Base-by-base conservation (phyloP, 2,329 filamentous ascomycete species). In the Diaporthe ilicicola region DNA sequence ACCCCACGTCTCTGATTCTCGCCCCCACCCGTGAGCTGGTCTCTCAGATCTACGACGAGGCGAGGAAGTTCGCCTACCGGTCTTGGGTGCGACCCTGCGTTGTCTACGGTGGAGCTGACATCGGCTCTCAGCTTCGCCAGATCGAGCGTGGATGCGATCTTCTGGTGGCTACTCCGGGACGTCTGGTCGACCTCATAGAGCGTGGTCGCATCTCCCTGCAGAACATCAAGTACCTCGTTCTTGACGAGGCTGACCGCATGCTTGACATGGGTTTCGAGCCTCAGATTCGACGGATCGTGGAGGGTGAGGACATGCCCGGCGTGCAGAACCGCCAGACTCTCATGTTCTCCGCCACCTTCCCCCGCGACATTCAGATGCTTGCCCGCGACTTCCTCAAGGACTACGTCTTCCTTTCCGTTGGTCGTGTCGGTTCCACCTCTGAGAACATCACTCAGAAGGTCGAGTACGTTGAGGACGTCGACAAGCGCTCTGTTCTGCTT, bases 241-340 rank as follows among this genome's bases (percentile, higher is more conserved):
- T 99, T 69, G 96, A 99, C 78, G 96, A 99, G 90, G 96, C 96
- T 83, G 96, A 99, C 87, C 96, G 96, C 83, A 99, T 99, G 96
- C 89, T 99, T 89, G 96, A 99, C 89, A 99, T 99, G 96, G 96
- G 96, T 96, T 99, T 99, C 89, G 96, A 99, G 88, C 96, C 96
- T 79, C 96, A 99, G 86, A 99, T 99, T 81, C 95, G 96, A 79
- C 93, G 95, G 78, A 98, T 99, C 79, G 96, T 99, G 55, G 95
- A 98, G 85, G 94, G 94, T 73, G 96, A 98, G 85, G 96, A 99
- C 79, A 99, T 99, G 96, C 96, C 96, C 70, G 83, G 84, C 67
- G 93, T 95, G 73, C 86, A 91, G 75, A 86, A 89, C 77, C 95
- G 96, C 80, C 96, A 99, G 85, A 99, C 96, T 69, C 95, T 99